These are phyloP conservation scores for Leishmania arabica DNA, from an alignment of 208 protist species.

Conservation along the genomic window DNA sequence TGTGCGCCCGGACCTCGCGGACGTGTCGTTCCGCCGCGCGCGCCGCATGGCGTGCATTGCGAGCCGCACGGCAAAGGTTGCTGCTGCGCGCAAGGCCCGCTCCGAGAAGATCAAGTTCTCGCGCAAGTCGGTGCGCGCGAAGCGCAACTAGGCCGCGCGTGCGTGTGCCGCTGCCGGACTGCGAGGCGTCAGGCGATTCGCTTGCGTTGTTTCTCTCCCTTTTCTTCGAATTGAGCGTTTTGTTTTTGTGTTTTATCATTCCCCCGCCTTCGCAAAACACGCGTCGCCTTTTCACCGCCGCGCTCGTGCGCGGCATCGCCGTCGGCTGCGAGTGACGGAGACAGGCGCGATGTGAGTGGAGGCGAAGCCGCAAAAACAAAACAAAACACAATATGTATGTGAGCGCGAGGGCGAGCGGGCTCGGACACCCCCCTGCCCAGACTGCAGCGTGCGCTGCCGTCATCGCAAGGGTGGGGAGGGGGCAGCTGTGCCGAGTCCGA, in stretches of 20 bases:
- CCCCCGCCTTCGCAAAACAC: too few relatives aligned
- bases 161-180: not conserved
- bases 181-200: not conserved
- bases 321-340: slow-evolving; percentile 73
- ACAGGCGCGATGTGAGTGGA: slow-evolving; percentile 65
- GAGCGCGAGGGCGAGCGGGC: too few relatives aligned
- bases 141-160: slow-evolving; percentile 44
- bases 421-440: not conserved
- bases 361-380: slow-evolving; percentile 36
- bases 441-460: not conserved
- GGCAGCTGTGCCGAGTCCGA: too few relatives aligned
- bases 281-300: too few relatives aligned
- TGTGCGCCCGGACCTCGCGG: slow-evolving; percentile 81
- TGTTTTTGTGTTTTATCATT: too few relatives aligned
- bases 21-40: slow-evolving; percentile 80
- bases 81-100: slow-evolving; percentile 78
- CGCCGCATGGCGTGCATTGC: slow-evolving; percentile 67
- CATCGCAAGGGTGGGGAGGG: not conserved
- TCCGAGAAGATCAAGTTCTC: slow-evolving; percentile 74
- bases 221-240: not conserved
- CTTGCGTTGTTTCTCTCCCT: slow-evolving; percentile 12
- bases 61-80: slow-evolving; percentile 65
- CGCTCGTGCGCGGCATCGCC: slow-evolving; percentile 28
- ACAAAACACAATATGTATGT: not conserved
- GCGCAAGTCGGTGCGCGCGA: slow-evolving; percentile 75